Evolutionary conservation across 2,329 filamentous ascomycete genomes (phyloP), one percentile per base, ranked within the genome.

Genomic region (Onygenales sp.): DNA sequence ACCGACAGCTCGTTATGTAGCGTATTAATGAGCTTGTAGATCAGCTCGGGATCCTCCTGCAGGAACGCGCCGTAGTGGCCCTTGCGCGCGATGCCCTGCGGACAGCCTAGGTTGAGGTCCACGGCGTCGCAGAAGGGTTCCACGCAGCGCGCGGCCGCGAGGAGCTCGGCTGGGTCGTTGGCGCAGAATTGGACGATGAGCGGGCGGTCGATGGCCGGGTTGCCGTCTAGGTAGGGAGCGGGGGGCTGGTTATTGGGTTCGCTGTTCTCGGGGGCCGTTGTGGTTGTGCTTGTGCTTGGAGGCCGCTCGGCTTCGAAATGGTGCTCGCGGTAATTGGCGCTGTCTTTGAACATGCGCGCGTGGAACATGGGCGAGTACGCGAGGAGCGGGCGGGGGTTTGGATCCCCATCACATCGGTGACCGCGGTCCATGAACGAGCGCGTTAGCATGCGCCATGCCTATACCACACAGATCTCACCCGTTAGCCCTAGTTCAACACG

Each of bases 401-500:
- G 82, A 17, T 17, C 17, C 17, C 17, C 17, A 17, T 17, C 17
- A 17, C 17, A 17, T 17, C 17, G 79, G 52, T 84, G 76, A 48
- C 82, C 75, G 5, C 83, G 72, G 1, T 87, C 78, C 62, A 96
- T 83, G 72, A 95, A 97, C 6, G 91, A 96, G 61, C 93, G 85
- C n/a, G 88, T 88, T 60, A 98, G 84, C 79, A 96, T 85, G 62
- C 93, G 87, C 93, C 93, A 98, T 63, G 92, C 93, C 91, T 95
- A 53, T 21, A 17, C 31, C 3, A 43, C 21, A n/a, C 17, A 43
- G 6, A 31, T 11, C 14, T 46, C 41, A 54, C 13, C 35, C 42
- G 13, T 10, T 11, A 13, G 7, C 35, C 11, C n/a, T 17, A 11
- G 46, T 32, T 17, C 17, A 17, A 17, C 17, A 17, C 17, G 2